phyloP scores from a whole-genome alignment of 2,329 filamentous ascomycete species.

The Dryadomyces sulphureus region DNA sequence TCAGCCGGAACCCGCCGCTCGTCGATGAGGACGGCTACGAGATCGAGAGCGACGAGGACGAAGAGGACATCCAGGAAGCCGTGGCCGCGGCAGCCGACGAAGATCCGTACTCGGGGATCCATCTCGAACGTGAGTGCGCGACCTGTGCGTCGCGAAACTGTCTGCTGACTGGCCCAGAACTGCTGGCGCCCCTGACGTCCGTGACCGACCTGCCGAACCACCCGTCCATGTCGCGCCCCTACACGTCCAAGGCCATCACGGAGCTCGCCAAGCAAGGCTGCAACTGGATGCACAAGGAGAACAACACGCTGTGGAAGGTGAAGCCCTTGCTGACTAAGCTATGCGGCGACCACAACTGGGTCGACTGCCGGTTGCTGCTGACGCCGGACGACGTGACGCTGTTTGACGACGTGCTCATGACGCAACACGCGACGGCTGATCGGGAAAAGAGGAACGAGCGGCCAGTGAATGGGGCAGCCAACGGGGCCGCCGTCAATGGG shows the following conservation, averaged over 20 bases:
- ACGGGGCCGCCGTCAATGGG: background rate
- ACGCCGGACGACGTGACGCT: constrained; percentile 39
- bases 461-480: background rate
- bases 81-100: constrained; percentile 49
- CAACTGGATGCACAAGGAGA: constrained; percentile 61
- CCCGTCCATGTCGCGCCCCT: constrained; percentile 59
- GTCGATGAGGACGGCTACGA: constrained; percentile 69
- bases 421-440: constrained; percentile 13
- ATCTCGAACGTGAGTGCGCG: constrained; percentile 47
- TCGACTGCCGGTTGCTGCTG: constrained; percentile 43
- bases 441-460: background rate
- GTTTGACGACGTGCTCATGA: constrained; percentile 33
- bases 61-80: constrained; percentile 45
- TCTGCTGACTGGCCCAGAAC: constrained; percentile 29
- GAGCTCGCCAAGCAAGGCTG: constrained; percentile 56
- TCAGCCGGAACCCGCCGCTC: constrained; percentile 57
- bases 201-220: constrained; percentile 62
- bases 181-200: constrained; percentile 61
- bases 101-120: constrained; percentile 60
- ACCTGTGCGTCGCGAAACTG: background rate
- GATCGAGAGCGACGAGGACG: constrained; percentile 55
- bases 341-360: constrained; percentile 60
- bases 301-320: constrained; percentile 55
- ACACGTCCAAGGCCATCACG: constrained; percentile 57
- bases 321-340: constrained; percentile 60